phyloP scores from a whole-genome alignment of 106 monocot species.

The Platanthera zijinensis region DNA sequence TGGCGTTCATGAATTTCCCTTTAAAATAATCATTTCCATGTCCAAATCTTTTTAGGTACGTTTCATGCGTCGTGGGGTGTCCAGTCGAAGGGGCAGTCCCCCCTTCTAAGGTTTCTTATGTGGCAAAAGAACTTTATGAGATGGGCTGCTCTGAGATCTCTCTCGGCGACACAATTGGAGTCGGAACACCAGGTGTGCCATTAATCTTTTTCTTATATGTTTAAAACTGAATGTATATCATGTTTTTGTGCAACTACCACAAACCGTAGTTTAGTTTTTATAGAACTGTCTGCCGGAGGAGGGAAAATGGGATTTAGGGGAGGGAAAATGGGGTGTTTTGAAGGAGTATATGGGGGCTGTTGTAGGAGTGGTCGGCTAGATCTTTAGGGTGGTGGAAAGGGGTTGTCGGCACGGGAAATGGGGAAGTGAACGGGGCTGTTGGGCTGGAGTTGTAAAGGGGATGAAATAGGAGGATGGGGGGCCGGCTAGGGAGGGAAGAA shows the following conservation, averaged over 20 bases:
- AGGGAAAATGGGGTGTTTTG: too few relatives aligned
- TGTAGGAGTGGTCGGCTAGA: too few relatives aligned
- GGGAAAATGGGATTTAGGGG: too few relatives aligned
- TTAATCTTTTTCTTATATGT: background rate
- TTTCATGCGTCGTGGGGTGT: conserved; percentile 75
- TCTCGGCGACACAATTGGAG: conserved; percentile 84
- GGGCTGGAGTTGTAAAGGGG: too few relatives aligned
- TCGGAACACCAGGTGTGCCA: conserved; percentile 73
- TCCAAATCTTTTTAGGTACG: conserved; percentile 41
- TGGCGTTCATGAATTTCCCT: background rate
- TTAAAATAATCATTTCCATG: background rate
- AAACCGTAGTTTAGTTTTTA: too few relatives aligned
- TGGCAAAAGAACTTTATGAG: conserved; percentile 65
- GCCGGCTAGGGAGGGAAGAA: too few relatives aligned
- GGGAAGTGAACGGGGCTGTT: too few relatives aligned
- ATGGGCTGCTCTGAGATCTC: conserved; percentile 91
- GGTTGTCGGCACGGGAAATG: too few relatives aligned
- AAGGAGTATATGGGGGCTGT: too few relatives aligned
- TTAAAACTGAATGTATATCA: background rate
- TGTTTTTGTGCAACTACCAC: background rate
- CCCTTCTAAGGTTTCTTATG: conserved; percentile 71
- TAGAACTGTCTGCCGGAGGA: too few relatives aligned
- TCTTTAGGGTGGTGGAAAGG: too few relatives aligned
- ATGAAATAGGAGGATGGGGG: too few relatives aligned
- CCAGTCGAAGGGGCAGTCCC: conserved; percentile 67